A percentile compares a stretch with the other conserved stretches of the same genome.
These are phyloP conservation scores for Musa itinerans DNA, from an alignment of 176 grass and related monocot genomes.

Conservation along the genomic window DNA sequence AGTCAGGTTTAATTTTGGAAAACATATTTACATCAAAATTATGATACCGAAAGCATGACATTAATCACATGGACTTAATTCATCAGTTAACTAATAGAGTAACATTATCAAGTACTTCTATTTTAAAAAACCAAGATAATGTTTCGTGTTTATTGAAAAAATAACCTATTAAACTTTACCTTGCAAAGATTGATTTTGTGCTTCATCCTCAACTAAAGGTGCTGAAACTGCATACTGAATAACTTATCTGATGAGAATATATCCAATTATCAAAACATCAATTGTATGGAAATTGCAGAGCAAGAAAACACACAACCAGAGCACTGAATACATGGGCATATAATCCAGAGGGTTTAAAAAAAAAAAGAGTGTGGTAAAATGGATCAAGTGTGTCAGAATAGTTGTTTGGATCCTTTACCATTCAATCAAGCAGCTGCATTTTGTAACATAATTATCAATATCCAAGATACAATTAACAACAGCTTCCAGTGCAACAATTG, in stretches of 20 bases:
- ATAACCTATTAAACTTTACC: conserved; percentile 22
- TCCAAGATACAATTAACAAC: too few relatives aligned
- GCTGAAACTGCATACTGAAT: conserved; percentile 38
- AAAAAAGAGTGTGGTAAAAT: not conserved
- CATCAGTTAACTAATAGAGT: conserved; percentile 11
- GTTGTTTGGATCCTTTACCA: not conserved
- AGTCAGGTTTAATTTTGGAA: too few relatives aligned
- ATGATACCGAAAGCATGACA: too few relatives aligned
- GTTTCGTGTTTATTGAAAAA: not conserved
- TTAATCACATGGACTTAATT: too few relatives aligned
- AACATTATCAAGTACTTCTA: not conserved
- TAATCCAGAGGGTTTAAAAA: not conserved
- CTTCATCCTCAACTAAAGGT: conserved; percentile 18
- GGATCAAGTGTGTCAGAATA: not conserved
- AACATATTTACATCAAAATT: too few relatives aligned
- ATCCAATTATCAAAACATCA: not conserved
- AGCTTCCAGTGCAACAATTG: too few relatives aligned
- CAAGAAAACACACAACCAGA: not conserved
- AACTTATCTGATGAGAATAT: not conserved
- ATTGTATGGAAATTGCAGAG: not conserved
- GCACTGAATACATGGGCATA: not conserved
- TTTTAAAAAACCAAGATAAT: conserved; percentile 9
- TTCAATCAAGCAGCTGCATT: too few relatives aligned
- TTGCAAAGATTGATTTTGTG: conserved; percentile 27
- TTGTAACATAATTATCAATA: too few relatives aligned